Base-by-base conservation (phyloP, 192 early-diverging fungal species). In the Backusella morwellensis region DNA sequence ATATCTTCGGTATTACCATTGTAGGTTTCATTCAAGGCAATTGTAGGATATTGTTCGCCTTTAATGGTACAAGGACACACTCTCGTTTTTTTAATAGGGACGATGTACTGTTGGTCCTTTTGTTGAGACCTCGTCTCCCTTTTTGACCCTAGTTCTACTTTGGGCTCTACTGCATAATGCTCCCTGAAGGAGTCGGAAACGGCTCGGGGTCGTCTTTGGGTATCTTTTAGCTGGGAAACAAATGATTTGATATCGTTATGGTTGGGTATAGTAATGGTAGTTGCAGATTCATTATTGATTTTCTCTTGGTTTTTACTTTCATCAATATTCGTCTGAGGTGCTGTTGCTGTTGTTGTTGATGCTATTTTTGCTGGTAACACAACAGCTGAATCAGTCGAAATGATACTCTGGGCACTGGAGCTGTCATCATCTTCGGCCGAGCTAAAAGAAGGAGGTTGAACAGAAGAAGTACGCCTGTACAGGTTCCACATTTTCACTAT, bases 401-500 rank as follows among this genome's bases (percentile, higher is more conserved):
- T 34, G 19, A 54, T 21, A 34, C 50, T 73, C 26, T 73, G 44
- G 19, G 44, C 72, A 11, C 50, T 38, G 3, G 72, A 73, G 50
- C 34, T 54, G 44, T 50, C 72, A 35, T 50, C 34, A 34, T 54
- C 44, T 14, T 72, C 44, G 32, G 11, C 40, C 44, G 70, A 32
- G 41, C 23, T 72, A 41, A 32, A 40, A 35, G 52, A 29, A 63
- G 70, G 15, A 23, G 40, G 70, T 50, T 47, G 41, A 40, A 72
- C 70, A 72, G 70, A 72, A 19, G 35, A 41, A 17, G 42, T 29
- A 47, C 42, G 41, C 32, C 75, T 74, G n/a, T 70, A 67, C 12
- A 54, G 15, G 47, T 70, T 70, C 92, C 93, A 93, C 67, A 93
- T 68, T 29, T 91, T 90, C 66, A 86, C 86, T 12, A 95, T 84